Percentiles rank a stretch among this genome's conserved stretches.
Evolutionary conservation across 306 rosid species (phyloP).

Genomic region (Glycyrrhiza uralensis): DNA sequence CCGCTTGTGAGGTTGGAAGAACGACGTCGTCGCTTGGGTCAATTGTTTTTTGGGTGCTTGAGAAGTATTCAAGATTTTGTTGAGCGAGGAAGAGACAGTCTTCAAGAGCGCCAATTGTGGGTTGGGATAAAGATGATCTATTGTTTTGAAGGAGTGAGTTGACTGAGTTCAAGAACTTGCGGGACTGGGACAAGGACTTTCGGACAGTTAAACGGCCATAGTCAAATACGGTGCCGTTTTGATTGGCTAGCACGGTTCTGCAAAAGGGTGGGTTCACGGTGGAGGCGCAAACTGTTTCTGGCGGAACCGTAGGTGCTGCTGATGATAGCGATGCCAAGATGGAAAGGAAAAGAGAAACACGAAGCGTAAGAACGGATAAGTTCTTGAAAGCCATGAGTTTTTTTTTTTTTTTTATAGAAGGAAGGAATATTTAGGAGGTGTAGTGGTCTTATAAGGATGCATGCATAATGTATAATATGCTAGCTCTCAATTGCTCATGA

Average conservation of each 20-base stretch:
- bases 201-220: constrained; percentile 50
- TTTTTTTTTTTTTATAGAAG: not conserved
- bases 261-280: constrained; percentile 59
- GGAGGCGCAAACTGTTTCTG: constrained; percentile 47
- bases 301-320: constrained; percentile 15
- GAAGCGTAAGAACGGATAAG: not conserved
- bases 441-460: no score
- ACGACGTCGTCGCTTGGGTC: not conserved
- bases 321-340: constrained; percentile 7
- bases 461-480: no score
- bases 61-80: constrained; percentile 50
- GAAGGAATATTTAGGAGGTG: not conserved
- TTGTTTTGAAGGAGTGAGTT: constrained; percentile 32
- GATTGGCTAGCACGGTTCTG: constrained; percentile 41
- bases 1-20: constrained; percentile 45
- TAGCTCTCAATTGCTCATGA: no score
- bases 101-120: constrained; percentile 55
- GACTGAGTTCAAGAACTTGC: constrained; percentile 38
- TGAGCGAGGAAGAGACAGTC: constrained; percentile 62
- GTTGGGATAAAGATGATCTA: constrained; percentile 37
- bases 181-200: constrained; percentile 62
- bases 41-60: constrained; percentile 26
- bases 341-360: not conserved
- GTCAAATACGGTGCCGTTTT: constrained; percentile 45
- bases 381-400: constrained; percentile 37